Conservation (phyloP, 805 yeast genomes). For the Barnettozyma populi region DNA sequence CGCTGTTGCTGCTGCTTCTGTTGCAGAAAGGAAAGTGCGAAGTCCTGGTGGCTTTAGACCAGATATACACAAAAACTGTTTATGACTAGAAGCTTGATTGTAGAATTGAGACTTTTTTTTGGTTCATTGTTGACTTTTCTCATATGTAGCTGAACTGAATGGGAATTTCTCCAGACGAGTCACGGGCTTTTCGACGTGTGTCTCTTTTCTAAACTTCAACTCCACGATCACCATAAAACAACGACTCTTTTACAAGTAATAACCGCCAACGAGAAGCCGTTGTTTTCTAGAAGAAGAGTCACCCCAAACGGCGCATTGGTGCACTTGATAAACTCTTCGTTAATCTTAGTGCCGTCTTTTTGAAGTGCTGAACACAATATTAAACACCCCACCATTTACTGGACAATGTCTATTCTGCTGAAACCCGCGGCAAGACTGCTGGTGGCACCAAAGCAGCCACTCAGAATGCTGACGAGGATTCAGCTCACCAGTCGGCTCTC, state of each 20-base stretch:
- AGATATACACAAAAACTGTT: neutral
- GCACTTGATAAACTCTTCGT: neutral
- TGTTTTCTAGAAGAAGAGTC: neutral
- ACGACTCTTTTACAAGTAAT: neutral
- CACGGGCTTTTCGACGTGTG: neutral
- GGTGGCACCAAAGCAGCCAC: neutral
- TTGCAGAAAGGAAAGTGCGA: neutral
- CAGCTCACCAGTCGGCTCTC: neutral
- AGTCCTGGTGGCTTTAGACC: conserved; percentile 2
- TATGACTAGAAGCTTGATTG: neutral
- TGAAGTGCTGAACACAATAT: neutral
- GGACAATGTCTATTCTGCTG: neutral
- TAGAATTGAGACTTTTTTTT: neutral
- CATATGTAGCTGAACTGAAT: neutral
- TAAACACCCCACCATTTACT: neutral
- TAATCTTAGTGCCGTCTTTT: neutral
- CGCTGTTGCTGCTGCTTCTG: neutral
- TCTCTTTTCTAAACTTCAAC: neutral
- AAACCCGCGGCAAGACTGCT: neutral
- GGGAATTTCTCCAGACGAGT: neutral
- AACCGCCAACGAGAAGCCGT: neutral
- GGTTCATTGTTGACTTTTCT: neutral
- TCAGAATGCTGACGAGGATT: neutral
- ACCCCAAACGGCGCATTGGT: neutral
- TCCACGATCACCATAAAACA: neutral